Base-by-base conservation (phyloP, 306 rosid species). In the Prosopis cineraria region DNA sequence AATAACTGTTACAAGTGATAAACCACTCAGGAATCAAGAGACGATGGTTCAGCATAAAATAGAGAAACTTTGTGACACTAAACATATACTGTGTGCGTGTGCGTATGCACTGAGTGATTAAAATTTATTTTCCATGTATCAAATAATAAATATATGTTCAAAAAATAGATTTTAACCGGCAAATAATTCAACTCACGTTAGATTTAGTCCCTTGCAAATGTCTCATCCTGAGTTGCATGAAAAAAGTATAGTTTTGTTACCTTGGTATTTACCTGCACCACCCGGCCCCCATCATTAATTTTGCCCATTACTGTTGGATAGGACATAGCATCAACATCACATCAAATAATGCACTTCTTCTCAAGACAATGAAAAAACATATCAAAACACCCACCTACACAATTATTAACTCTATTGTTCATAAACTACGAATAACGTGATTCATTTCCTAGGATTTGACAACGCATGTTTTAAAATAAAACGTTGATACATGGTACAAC, bases 311-410 rank as follows among this genome's bases (percentile, higher is more conserved):
- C n/a, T n/a, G n/a, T n/a, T n/a, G n/a, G n/a, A n/a, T n/a, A n/a
- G n/a, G n/a, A n/a, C n/a, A n/a, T n/a, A n/a, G n/a, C n/a, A n/a
- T n/a, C n/a, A n/a, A n/a, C 64, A 34, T 53, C 9, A 10, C 58
- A 68, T 37, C 79, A 50, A 70, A 67, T 52, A 67, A 78, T 55
- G 12, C 64, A 25, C 37, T 19, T 31, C 27, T 22, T 37, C 24
- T 40, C 6, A 3, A 24, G 33, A 11, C n/a, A 13, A 40, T 40
- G 0, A 37, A 40, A 40, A 40, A 40, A 10, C 2, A 40, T 40
- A 40, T 40, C 0, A 40, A 40, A 10, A 10, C 12, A 5, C 6
- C 52, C 52, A 16, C n/a, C n/a, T 7, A 45, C 52, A 14, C n/a
- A 45, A 45, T 14, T 45, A 14, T 16, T 45, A 14, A 48, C 22